A percentile compares a stretch with the other conserved stretches of the same genome.
These are phyloP conservation scores for Trichophyton rubrum DNA, from an alignment of 2,329 filamentous ascomycete species.

Conservation along the genomic window DNA sequence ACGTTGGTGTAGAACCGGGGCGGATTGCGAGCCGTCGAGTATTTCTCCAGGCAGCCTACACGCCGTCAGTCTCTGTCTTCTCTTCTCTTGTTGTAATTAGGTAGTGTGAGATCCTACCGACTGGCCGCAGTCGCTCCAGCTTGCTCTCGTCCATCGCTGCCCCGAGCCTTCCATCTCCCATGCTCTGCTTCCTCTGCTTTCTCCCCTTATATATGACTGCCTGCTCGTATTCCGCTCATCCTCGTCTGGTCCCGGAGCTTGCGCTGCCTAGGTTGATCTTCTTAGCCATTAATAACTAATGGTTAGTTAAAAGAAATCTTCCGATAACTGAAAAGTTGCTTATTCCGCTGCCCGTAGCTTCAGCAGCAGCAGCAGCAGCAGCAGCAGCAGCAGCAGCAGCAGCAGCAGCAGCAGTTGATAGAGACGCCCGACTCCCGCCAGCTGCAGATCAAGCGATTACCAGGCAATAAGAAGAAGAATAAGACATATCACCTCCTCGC, in stretches of 20 bases:
- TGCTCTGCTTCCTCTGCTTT: neutral
- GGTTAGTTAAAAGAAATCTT: neutral
- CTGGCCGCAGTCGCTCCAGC: conserved; percentile 20
- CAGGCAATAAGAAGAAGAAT: neutral
- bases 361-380: neutral
- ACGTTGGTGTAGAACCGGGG: conserved; percentile 36
- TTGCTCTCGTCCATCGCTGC: neutral
- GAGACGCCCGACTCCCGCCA: neutral
- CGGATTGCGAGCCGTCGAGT: conserved; percentile 33
- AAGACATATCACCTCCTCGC: no score
- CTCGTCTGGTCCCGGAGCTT: neutral
- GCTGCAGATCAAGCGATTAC: neutral
- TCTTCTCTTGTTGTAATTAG: no score
- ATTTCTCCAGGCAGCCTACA: conserved; percentile 27
- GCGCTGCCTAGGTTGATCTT: no score
- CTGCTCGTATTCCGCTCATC: neutral
- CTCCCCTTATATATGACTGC: neutral
- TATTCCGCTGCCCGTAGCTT: neutral
- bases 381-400: neutral
- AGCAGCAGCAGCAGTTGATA: neutral
- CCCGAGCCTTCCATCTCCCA: neutral
- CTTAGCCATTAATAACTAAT: neutral
- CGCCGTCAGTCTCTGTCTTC: neutral
- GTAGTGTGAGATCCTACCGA: no score
- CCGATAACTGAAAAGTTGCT: neutral